Evolutionary conservation across 2,329 filamentous ascomycete species (phyloP).

Genomic region (Orbilia ellipsospora): DNA sequence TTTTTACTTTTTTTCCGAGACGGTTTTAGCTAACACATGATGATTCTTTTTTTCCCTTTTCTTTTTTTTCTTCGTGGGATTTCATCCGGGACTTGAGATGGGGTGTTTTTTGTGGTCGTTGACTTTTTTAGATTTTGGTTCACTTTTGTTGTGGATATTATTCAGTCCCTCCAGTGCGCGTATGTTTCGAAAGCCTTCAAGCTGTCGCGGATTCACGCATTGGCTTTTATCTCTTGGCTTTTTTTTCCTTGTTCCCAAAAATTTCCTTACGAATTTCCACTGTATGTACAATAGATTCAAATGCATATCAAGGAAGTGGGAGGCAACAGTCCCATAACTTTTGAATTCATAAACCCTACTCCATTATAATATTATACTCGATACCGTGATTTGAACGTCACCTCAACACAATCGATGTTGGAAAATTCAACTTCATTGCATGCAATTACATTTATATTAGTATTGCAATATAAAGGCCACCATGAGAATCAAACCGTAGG

Average conservation of each 20-base stretch:
- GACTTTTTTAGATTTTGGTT: conserved; percentile 25
- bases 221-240: neutral
- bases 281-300: conserved; percentile 37
- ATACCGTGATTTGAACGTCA: conserved; percentile 33
- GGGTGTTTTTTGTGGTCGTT: conserved; percentile 20
- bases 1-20: conserved; percentile 1
- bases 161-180: neutral
- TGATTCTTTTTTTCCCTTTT: conserved; percentile 10
- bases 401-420: conserved; percentile 15
- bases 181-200: neutral
- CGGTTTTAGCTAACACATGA: conserved; percentile 2
- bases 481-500: no score
- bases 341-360: no score
- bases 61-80: conserved; percentile 13
- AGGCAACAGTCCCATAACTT: neutral
- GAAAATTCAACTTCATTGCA: neutral
- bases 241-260: conserved; percentile 2
- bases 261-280: conserved; percentile 1
- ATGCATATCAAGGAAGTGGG: conserved; percentile 10
- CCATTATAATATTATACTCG: neutral
- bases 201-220: neutral
- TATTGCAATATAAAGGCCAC: no score
- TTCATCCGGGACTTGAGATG: conserved; percentile 21
- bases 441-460: neutral
- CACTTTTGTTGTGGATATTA: neutral